Conservation (phyloP, 2,329 filamentous ascomycete species). For the Penicillium sp. region DNA sequence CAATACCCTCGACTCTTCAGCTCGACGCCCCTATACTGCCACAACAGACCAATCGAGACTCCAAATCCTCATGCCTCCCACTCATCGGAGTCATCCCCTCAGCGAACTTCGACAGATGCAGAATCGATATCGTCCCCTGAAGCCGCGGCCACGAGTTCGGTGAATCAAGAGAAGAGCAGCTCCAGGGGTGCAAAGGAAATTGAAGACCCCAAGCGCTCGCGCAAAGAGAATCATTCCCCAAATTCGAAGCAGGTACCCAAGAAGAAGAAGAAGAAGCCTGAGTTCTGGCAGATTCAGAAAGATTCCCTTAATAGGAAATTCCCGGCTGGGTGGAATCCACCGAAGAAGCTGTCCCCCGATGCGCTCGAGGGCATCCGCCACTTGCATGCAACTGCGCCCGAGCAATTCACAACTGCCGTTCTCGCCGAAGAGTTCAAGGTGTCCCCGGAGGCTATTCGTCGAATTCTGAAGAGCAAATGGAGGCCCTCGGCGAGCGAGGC, state of each 20-base stretch:
- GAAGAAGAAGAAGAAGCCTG: slow-evolving; percentile 37
- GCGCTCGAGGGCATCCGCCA: slow-evolving; percentile 85
- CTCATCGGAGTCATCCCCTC: neutral
- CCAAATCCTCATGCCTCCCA: neutral
- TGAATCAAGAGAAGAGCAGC: neutral
- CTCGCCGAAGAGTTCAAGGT: slow-evolving; percentile 78
- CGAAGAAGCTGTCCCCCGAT: slow-evolving; percentile 86
- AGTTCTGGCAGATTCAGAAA: slow-evolving; percentile 75
- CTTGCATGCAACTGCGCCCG: slow-evolving; percentile 72
- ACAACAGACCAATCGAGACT: neutral
- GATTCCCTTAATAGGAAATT: slow-evolving; percentile 73
- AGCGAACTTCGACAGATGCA: neutral
- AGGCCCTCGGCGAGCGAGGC: slow-evolving; percentile 40
- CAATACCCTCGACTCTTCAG: slow-evolving; percentile 13
- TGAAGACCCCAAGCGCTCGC: neutral
- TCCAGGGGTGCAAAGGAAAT: neutral
- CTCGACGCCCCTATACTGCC: slow-evolving; percentile 1
- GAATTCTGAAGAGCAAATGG: slow-evolving; percentile 68
- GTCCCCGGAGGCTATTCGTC: slow-evolving; percentile 80
- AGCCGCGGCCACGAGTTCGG: neutral
- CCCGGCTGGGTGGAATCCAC: slow-evolving; percentile 71
- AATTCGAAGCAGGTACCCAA: slow-evolving; percentile 8
- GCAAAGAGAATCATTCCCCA: slow-evolving; percentile 7
- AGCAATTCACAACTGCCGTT: slow-evolving; percentile 69
- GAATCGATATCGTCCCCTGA: neutral